These are phyloP conservation scores for Saprolegnia parasitica DNA, from an alignment of 352 stramenopile species.

Conservation along the genomic window DNA sequence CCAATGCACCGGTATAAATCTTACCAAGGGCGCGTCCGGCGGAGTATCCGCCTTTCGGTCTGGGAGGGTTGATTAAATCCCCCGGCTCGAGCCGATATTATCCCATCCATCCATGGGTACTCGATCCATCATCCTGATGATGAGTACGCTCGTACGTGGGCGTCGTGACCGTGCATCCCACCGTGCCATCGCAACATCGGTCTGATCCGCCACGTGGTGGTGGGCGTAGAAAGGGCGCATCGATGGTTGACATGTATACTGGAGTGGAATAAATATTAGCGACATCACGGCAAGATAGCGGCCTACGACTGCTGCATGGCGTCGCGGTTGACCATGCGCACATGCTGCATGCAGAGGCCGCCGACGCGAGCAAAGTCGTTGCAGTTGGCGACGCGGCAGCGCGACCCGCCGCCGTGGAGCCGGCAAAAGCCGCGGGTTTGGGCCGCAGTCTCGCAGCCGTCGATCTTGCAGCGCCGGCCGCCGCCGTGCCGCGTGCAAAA, in stretches of 20 bases:
- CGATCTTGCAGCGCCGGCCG: conserved; percentile 20
- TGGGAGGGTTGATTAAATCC: no score
- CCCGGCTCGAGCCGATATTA: no score
- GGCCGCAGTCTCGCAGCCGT: conserved; percentile 17
- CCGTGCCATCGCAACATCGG: no score
- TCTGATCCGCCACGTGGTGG: no score
- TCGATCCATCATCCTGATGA: no score
- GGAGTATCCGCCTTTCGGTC: no score
- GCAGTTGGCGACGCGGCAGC: conserved; percentile 22
- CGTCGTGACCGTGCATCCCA: no score
- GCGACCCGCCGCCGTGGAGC: conserved; percentile 6
- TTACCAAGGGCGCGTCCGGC: no score
- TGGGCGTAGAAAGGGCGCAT: conserved; percentile 3
- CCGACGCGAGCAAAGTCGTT: conserved; percentile 31
- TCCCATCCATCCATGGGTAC: no score
- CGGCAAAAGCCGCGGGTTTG: conserved; percentile 12
- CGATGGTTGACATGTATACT: not conserved
- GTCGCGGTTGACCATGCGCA: conserved; percentile 10
- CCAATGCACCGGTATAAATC: no score
- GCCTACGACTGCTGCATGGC: not conserved
- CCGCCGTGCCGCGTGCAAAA: conserved; percentile 19
- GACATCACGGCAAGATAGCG: not conserved
- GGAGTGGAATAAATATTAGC: conserved; percentile 10
- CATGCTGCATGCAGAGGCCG: conserved; percentile 25
- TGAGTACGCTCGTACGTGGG: no score